Evolutionary conservation across 2,329 filamentous ascomycete species (phyloP).

Genomic region (Cladobotryum protrusum): DNA sequence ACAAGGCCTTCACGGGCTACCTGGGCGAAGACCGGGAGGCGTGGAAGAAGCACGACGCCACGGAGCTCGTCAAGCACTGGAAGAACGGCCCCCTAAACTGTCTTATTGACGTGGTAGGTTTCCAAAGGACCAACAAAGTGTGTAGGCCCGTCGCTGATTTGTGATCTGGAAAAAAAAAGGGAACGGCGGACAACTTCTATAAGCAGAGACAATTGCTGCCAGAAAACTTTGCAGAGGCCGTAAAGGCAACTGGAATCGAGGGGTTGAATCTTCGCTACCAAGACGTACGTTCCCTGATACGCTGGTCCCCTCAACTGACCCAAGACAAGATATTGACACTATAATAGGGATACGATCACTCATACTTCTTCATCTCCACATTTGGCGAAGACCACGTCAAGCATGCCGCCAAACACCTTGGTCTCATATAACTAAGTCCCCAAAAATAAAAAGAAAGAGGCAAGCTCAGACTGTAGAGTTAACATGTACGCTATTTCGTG

Average conservation of each 20-base stretch:
- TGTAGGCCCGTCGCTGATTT: too few species aligned
- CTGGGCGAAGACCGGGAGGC: slow-evolving; percentile 68
- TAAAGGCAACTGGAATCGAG: slow-evolving; percentile 65
- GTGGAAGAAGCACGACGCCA: slow-evolving; percentile 89
- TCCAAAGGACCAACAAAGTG: too few species aligned
- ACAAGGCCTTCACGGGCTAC: slow-evolving; percentile 93
- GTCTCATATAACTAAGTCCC: slow-evolving; percentile 24
- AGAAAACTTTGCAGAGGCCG: slow-evolving; percentile 82
- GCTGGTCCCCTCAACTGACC: too few species aligned
- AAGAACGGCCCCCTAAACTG: slow-evolving; percentile 65
- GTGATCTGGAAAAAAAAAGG: too few species aligned
- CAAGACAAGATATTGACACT: slow-evolving; percentile 2
- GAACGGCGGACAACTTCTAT: slow-evolving; percentile 94
- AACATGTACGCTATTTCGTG: neutral
- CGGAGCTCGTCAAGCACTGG: slow-evolving; percentile 76
- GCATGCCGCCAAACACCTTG: slow-evolving; percentile 81
- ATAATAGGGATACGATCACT: slow-evolving; percentile 80
- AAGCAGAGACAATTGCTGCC: slow-evolving; percentile 87
- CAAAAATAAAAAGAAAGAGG: too few species aligned
- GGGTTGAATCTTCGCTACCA: slow-evolving; percentile 79
- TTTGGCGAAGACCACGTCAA: slow-evolving; percentile 89
- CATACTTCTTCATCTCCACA: slow-evolving; percentile 91
- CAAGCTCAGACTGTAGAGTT: neutral
- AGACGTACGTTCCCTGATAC: slow-evolving; percentile 41
- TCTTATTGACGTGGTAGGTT: slow-evolving; percentile 77